Conservation (phyloP, 1,284 basidiomycete genomes). For the Puccinia brachypodii region DNA sequence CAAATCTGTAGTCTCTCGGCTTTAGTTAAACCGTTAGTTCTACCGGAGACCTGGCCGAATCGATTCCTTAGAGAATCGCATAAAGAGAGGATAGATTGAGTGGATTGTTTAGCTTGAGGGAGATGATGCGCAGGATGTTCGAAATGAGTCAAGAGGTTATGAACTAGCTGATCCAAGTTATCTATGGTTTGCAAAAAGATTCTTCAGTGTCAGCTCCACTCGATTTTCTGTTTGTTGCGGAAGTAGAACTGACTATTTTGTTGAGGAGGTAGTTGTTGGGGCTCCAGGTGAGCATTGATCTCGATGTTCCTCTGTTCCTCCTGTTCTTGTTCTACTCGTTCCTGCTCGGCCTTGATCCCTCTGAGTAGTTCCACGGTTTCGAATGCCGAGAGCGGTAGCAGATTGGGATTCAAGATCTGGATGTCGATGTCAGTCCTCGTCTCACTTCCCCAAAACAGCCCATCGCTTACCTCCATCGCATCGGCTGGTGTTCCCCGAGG, state of each 20-base stretch:
- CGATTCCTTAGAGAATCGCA: neutral
- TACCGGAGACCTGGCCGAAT: slow-evolving; percentile 41
- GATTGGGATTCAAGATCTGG: slow-evolving; percentile 38
- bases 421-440: too few relatives aligned
- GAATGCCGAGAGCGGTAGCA: slow-evolving; percentile 34
- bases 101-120: slow-evolving; percentile 41
- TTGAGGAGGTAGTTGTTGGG: neutral
- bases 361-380: slow-evolving; percentile 33
- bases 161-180: slow-evolving; percentile 19
- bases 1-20: slow-evolving; percentile 47
- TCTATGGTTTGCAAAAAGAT: too few relatives aligned
- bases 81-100: slow-evolving; percentile 13
- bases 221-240: too few relatives aligned
- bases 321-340: neutral
- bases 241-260: neutral
- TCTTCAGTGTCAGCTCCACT: too few relatives aligned
- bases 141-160: slow-evolving; percentile 23
- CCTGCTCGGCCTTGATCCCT: slow-evolving; percentile 13
- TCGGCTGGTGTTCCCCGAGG: too few relatives aligned
- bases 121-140: slow-evolving; percentile 17
- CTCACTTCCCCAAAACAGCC: neutral
- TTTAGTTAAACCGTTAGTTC: slow-evolving; percentile 32
- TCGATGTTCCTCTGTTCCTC: neutral
- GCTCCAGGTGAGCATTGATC: neutral
- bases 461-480: neutral